Percentiles rank a stretch among this genome's conserved stretches.
These are phyloP conservation scores for Penicillium roqueforti DNA, from an alignment of 495 filamentous ascomycete genomes.

Conservation along the genomic window DNA sequence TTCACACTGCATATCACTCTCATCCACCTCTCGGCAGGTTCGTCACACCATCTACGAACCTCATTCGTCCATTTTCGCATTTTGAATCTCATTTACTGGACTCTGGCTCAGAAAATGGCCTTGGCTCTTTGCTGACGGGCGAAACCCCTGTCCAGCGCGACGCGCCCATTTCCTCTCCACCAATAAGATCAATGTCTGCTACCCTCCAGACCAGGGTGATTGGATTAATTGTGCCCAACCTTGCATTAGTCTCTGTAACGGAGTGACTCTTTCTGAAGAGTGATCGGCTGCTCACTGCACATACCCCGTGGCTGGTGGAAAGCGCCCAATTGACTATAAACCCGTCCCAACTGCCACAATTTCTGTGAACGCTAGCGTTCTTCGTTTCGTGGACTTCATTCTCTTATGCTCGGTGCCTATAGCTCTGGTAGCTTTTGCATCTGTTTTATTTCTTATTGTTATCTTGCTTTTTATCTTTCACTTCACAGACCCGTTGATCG, in stretches of 20 bases:
- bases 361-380: slow-evolving; percentile 20
- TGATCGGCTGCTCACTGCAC: slow-evolving; percentile 17
- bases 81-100: not conserved
- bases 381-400: slow-evolving; percentile 18
- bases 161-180: slow-evolving; percentile 17
- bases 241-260: slow-evolving; percentile 41
- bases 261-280: slow-evolving; percentile 10
- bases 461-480: slow-evolving; percentile 20
- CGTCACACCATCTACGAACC: slow-evolving; percentile 3
- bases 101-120: not conserved
- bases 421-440: slow-evolving; percentile 10
- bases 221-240: slow-evolving; percentile 28
- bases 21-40: not conserved
- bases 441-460: slow-evolving; percentile 14
- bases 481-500: slow-evolving; percentile 40
- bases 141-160: slow-evolving; percentile 16
- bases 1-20: slow-evolving; percentile 5
- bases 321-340: slow-evolving; percentile 23
- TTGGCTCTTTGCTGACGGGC: slow-evolving; percentile 6
- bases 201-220: slow-evolving; percentile 10
- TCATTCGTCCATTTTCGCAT: slow-evolving; percentile 1
- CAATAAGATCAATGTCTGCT: slow-evolving; percentile 12
- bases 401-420: slow-evolving; percentile 1
- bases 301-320: slow-evolving; percentile 14
- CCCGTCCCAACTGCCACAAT: slow-evolving; percentile 14